Evolutionary conservation across 176 grass and related monocot genomes (phyloP), one percentile per base, ranked within the genome.

Genomic region (Eragrostis nindensis): DNA sequence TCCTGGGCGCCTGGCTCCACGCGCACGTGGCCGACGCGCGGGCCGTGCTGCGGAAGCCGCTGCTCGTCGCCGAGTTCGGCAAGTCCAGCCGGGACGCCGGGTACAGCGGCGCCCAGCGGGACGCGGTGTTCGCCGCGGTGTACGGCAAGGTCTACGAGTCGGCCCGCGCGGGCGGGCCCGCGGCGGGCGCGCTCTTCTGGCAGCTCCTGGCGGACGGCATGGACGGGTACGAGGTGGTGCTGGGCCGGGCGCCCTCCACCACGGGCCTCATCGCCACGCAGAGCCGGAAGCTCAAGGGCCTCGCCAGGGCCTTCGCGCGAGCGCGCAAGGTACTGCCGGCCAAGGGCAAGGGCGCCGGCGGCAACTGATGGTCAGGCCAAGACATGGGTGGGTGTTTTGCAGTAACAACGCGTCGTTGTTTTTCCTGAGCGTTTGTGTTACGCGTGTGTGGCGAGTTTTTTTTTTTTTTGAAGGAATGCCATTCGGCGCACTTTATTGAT

Each of bases 151-250:
- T 96, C 22, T 96, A 96, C 71, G 8, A 30, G 14, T 99, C 97
- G 22, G 97, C 97, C 42, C 73, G 89, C 1, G 55, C 48, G 1
- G 97, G 91, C 0, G 93, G 90, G 0, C 72, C 89, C 0, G 70
- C 89, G 1, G 97, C 83, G 4, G 97, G 97, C 3, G 89, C 87
- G 21, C 80, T 93, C 8, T 99, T 99, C 87, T 99, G 97, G 93
- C 97, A 99, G 74, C 90, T 96, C 15, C 18, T 99, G 21, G 76
- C 85, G 7, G 48, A 83, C 15, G 97, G 97, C 50, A 99, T 99
- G 97, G 93, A 99, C 74, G 93, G 97, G 18, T 99, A 99, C 36
- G 90, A 99, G 86, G 83, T 99, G 18, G 62, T 99, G 19, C 68
- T 99, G 5, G 87, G 63, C 0, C 79, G 90, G 76, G 71, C 63